Conservation (phyloP, 441 rosid species). For the Capsella rubella region DNA sequence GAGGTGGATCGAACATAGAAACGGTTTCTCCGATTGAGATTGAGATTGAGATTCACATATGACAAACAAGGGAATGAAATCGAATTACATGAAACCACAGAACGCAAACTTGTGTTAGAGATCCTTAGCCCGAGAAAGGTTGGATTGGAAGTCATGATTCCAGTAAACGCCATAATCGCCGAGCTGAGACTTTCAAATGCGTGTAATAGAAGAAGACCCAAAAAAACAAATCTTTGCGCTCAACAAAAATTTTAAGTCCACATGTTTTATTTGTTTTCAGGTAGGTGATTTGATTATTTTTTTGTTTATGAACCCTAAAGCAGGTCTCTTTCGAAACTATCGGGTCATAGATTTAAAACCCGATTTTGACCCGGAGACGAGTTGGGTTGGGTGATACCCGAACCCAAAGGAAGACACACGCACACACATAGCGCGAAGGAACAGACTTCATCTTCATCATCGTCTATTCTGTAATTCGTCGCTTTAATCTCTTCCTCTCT, state of each 20-base stretch:
- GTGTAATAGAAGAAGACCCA: constrained; percentile 19
- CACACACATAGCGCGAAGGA: constrained; percentile 34
- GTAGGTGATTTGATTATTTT: background rate
- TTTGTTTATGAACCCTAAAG: constrained; percentile 36
- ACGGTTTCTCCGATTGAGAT: constrained; percentile 49
- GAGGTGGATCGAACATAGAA: constrained; percentile 66
- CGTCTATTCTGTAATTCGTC: constrained; percentile 29
- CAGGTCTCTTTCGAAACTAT: background rate
- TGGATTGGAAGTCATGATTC: constrained; percentile 48
- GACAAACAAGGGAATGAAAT: constrained; percentile 54
- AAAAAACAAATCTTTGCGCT: constrained; percentile 14
- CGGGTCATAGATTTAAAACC: constrained; percentile 35
- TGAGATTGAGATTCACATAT: constrained; percentile 44
- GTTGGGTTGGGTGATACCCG: constrained; percentile 41
- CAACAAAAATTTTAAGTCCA: constrained; percentile 28
- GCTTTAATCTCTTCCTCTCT: background rate
- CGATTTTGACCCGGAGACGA: constrained; percentile 25
- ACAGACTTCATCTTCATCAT: constrained; percentile 43
- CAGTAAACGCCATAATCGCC: constrained; percentile 65
- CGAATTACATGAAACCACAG: constrained; percentile 41
- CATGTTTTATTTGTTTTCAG: constrained; percentile 31
- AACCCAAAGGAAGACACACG: constrained; percentile 8
- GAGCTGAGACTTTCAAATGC: constrained; percentile 18
- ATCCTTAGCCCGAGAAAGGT: constrained; percentile 49
- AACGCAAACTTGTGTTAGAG: constrained; percentile 20